Evolutionary conservation across 352 stramenopile species (phyloP).

Genomic region (Peronospora destructor): DNA sequence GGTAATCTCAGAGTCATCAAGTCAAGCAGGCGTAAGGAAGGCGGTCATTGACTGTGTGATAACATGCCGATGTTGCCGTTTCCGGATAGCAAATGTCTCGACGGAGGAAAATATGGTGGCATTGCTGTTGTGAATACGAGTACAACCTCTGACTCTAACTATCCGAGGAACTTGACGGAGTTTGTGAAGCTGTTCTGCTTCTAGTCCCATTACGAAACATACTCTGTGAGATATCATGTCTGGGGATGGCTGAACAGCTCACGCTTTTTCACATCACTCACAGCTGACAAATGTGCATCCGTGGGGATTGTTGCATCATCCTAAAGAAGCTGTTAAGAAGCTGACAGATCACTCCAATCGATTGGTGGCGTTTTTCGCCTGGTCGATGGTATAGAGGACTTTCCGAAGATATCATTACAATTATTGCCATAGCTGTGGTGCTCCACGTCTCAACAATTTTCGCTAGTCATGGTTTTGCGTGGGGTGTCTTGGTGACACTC

Average conservation of each 20-base stretch:
- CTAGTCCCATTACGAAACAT: conserved; percentile 38
- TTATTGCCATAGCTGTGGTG: conserved; percentile 40
- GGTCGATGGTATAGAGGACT: conserved; percentile 68
- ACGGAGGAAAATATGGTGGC: conserved; percentile 2
- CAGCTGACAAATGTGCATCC: conserved; percentile 41
- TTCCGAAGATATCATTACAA: conserved; percentile 53
- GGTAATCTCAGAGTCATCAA: conserved; percentile 2
- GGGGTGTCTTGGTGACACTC: conserved; percentile 58
- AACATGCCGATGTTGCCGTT: conserved; percentile 16
- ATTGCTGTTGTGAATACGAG: conserved; percentile 10
- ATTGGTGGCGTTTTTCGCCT: conserved; percentile 63
- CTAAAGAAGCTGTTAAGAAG: conserved; percentile 38
- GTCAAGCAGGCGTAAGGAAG: conserved; percentile 15
- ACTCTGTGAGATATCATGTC: conserved; percentile 45
- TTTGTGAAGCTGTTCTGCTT: conserved; percentile 35
- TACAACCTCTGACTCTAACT: conserved; percentile 10
- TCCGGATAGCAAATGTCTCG: conserved; percentile 7
- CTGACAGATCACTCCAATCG: conserved; percentile 61
- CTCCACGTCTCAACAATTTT: conserved; percentile 55
- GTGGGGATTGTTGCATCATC: conserved; percentile 53
- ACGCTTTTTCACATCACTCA: conserved; percentile 55
- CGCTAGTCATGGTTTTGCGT: conserved; percentile 79
- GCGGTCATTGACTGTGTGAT: conserved; percentile 17
- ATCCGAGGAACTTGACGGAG: conserved; percentile 38
- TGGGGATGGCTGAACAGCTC: conserved; percentile 55